These are phyloP conservation scores for Cucurbita ficifolia DNA, from an alignment of 306 rosid genomes.

Conservation along the genomic window DNA sequence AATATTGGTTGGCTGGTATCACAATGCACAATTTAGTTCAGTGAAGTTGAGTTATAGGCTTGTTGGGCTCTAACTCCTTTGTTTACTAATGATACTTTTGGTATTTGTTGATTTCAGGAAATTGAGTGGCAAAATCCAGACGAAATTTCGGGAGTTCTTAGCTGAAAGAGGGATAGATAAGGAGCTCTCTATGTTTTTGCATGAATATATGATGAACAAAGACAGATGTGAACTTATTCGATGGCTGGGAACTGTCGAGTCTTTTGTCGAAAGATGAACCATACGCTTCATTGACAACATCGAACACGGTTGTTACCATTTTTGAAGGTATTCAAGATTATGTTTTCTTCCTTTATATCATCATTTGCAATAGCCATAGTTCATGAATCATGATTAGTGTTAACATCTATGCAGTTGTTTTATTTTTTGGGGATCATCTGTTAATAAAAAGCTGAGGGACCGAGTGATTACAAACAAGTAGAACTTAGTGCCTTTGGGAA, in stretches of 20 bases:
- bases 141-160: conserved; percentile 33
- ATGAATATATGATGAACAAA: conserved; percentile 66
- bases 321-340: neutral
- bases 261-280: conserved; percentile 37
- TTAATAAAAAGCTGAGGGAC: neutral
- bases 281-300: neutral
- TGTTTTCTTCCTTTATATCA: neutral
- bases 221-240: conserved; percentile 58
- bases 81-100: neutral
- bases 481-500: neutral
- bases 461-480: neutral
- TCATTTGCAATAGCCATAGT: neutral
- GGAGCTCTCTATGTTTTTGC: conserved; percentile 57
- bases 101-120: conserved; percentile 28
- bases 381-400: neutral
- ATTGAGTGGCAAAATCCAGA: conserved; percentile 35
- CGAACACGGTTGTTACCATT: neutral
- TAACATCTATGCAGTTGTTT: neutral
- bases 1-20: neutral
- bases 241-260: conserved; percentile 48
- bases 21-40: neutral
- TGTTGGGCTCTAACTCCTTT: neutral
- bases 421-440: neutral
- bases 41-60: neutral
- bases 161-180: conserved; percentile 46